phyloP scores from a whole-genome alignment of 306 rosid species.

The Senna tora region DNA sequence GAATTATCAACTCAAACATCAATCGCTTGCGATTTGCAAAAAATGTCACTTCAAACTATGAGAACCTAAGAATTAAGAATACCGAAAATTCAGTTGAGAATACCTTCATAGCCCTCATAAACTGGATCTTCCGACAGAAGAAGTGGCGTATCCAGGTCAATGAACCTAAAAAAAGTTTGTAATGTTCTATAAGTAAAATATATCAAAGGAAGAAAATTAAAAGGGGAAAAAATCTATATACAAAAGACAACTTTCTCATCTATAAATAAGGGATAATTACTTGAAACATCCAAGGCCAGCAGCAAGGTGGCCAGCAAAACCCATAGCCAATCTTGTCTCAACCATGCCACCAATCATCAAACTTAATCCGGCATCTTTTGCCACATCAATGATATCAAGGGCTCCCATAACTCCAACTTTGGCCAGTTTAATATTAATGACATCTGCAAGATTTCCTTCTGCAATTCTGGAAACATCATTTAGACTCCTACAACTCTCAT shows the following conservation, averaged over 20 bases:
- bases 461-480: slow-evolving; percentile 72
- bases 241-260: background rate
- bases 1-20: background rate
- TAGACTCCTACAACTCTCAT: slow-evolving; percentile 84
- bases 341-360: slow-evolving; percentile 81
- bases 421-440: slow-evolving; percentile 87
- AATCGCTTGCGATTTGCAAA: background rate
- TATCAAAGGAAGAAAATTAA: background rate
- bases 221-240: too few relatives aligned
- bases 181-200: background rate
- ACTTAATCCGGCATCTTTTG: slow-evolving; percentile 44
- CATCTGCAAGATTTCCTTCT: slow-evolving; percentile 70
- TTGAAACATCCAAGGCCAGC: slow-evolving; percentile 50
- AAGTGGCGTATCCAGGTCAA: slow-evolving; percentile 24
- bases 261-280: background rate
- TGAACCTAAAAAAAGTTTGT: background rate
- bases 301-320: slow-evolving; percentile 74
- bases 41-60: background rate
- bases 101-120: slow-evolving; percentile 30
- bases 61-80: background rate
- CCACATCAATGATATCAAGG: slow-evolving; percentile 57
- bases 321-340: slow-evolving; percentile 76
- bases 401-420: slow-evolving; percentile 89
- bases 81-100: background rate
- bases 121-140: slow-evolving; percentile 21